Conservation (phyloP, 768 basidiomycete species). For the Tricholoma sp. region DNA sequence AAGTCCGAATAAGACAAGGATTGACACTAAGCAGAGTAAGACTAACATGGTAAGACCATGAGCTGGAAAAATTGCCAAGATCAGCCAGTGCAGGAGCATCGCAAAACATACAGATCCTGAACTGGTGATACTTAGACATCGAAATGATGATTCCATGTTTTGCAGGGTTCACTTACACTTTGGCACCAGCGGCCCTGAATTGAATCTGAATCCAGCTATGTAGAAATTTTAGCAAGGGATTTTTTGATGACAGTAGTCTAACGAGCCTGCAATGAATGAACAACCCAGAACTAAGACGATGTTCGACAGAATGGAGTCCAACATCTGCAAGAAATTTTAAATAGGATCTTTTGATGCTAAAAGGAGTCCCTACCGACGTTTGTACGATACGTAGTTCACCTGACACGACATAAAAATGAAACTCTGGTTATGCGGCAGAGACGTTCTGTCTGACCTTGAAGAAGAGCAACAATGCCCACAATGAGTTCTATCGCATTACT, state of each 20-base stretch:
- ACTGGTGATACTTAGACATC: slow-evolving; percentile 18
- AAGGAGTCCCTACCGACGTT: slow-evolving; percentile 57
- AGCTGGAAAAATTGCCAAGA: slow-evolving; percentile 34
- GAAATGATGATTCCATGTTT: slow-evolving; percentile 1
- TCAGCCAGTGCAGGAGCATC: slow-evolving; percentile 3
- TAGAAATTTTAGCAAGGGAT: slow-evolving; percentile 1
- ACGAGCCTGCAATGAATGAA: slow-evolving; percentile 77
- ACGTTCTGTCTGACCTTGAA: slow-evolving; percentile 48
- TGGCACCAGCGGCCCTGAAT: slow-evolving; percentile 84
- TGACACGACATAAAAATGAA: slow-evolving; percentile 19
- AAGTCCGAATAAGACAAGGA: slow-evolving; percentile 3
- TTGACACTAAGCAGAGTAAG: neutral
- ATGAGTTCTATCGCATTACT: slow-evolving; percentile 88
- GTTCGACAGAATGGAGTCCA: slow-evolving; percentile 90
- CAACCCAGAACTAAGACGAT: slow-evolving; percentile 86
- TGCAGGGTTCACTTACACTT: slow-evolving; percentile 53
- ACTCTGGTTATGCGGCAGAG: neutral
- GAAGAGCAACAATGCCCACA: slow-evolving; percentile 79
- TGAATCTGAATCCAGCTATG: slow-evolving; percentile 58
- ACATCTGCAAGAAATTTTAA: slow-evolving; percentile 45
- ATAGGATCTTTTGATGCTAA: neutral
- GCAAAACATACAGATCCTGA: slow-evolving; percentile 39
- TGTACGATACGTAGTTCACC: slow-evolving; percentile 87
- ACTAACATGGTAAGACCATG: slow-evolving; percentile 80
- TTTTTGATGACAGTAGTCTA: neutral